Conservation (phyloP, 1,284 basidiomycete species). For the Porodaedalea pini region DNA sequence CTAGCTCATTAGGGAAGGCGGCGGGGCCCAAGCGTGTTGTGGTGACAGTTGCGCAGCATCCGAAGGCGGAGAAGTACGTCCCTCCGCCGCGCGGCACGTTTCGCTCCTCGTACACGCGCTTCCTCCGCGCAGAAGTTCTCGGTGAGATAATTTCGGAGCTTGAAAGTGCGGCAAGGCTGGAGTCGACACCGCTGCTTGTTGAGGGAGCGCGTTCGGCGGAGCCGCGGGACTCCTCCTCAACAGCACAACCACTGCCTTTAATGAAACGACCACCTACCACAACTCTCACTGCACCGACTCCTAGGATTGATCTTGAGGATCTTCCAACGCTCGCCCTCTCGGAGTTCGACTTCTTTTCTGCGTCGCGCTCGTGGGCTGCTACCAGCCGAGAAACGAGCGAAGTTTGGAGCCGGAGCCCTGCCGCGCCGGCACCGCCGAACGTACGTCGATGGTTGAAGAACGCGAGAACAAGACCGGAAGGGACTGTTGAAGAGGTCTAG, state of each 20-base stretch:
- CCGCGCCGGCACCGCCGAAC: background rate
- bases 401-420: slow-evolving; percentile 6
- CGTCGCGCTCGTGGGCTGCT: background rate
- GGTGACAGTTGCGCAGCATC: background rate
- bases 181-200: background rate
- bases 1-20: background rate
- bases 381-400: background rate
- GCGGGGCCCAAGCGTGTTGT: background rate
- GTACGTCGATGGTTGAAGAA: slow-evolving; percentile 6
- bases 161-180: background rate
- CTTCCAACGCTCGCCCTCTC: background rate
- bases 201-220: background rate
- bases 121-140: slow-evolving; percentile 5
- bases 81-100: slow-evolving; percentile 17
- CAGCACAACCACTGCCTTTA: background rate
- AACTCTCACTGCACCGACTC: background rate
- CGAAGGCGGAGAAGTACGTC: slow-evolving; percentile 7
- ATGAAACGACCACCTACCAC: background rate
- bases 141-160: background rate
- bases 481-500: slow-evolving; percentile 2
- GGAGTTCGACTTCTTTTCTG: slow-evolving; percentile 16
- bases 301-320: background rate
- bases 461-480: background rate
- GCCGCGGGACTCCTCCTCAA: background rate
- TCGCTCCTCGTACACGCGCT: slow-evolving; percentile 9